These are phyloP conservation scores for Dendrobium huoshanense DNA, from an alignment of 106 monocot species.

Conservation along the genomic window DNA sequence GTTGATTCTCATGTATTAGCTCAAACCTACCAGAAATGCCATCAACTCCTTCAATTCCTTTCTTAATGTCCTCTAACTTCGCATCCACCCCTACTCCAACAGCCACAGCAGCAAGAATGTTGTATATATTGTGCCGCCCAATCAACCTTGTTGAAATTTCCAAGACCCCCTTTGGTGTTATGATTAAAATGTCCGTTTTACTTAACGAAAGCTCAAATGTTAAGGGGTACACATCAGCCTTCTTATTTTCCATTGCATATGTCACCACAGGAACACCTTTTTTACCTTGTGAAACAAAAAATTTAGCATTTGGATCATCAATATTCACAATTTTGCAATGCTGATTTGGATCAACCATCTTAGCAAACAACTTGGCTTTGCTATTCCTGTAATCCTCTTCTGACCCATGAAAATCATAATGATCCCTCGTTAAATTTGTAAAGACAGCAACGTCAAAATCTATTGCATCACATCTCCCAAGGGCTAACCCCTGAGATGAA, in stretches of 20 bases:
- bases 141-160: constrained; percentile 28
- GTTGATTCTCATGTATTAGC: constrained; percentile 21
- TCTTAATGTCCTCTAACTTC: constrained; percentile 14
- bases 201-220: constrained; percentile 15
- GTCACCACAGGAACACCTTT: constrained; percentile 19
- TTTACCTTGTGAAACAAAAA: constrained; percentile 16
- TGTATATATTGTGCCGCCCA: constrained; percentile 27
- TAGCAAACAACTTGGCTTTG: constrained; percentile 23
- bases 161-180: constrained; percentile 18
- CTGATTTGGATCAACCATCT: constrained; percentile 20
- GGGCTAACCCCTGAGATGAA: constrained; percentile 24
- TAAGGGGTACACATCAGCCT: constrained; percentile 21
- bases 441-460: constrained; percentile 24
- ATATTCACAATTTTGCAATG: constrained; percentile 22
- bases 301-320: constrained; percentile 21
- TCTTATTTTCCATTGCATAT: constrained; percentile 21
- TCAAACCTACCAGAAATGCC: constrained; percentile 26
- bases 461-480: constrained; percentile 20
- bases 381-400: constrained; percentile 24
- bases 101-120: constrained; percentile 28
- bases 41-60: constrained; percentile 21
- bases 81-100: constrained; percentile 19
- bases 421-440: constrained; percentile 26
- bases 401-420: constrained; percentile 23
- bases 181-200: constrained; percentile 12